These are phyloP conservation scores for Athelia sp. DNA, from an alignment of 1,284 basidiomycete species.

Conservation along the genomic window DNA sequence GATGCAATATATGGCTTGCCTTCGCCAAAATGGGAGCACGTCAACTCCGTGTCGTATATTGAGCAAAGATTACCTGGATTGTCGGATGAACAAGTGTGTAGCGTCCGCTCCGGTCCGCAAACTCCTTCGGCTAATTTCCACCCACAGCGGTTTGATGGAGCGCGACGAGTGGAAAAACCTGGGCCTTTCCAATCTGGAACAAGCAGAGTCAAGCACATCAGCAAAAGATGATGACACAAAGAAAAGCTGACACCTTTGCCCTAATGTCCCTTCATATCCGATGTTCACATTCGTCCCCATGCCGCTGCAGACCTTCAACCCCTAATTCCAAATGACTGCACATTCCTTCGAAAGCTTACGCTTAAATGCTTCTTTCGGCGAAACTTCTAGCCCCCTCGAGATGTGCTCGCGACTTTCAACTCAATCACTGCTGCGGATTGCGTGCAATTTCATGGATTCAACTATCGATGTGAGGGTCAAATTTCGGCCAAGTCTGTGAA, in stretches of 20 bases:
- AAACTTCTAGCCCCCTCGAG: too few species aligned
- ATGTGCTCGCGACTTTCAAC: too few species aligned
- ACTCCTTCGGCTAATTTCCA: conserved; percentile 4
- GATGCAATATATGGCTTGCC: conserved; percentile 82
- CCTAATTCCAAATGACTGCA: neutral
- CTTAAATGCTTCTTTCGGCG: too few species aligned
- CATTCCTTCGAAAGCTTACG: neutral
- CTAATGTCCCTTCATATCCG: too few species aligned
- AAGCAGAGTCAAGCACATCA: conserved; percentile 10
- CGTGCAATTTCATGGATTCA: too few species aligned
- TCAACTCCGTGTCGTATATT: conserved; percentile 80
- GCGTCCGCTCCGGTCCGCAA: conserved; percentile 1
- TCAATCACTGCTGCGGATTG: too few species aligned
- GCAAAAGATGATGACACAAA: neutral
- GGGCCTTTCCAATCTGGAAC: conserved; percentile 57
- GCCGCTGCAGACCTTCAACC: too few species aligned
- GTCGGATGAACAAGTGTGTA: conserved; percentile 88
- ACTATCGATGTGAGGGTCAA: too few species aligned
- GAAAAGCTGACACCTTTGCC: neutral
- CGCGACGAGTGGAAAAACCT: conserved; percentile 85
- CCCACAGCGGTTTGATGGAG: conserved; percentile 79
- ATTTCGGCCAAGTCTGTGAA: too few species aligned
- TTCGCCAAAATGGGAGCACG: conserved; percentile 71
- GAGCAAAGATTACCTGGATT: conserved; percentile 84
- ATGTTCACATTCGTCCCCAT: too few species aligned